These are phyloP conservation scores for Scutellaria baicalensis DNA, from an alignment of 257 asterid species.

Conservation along the genomic window DNA sequence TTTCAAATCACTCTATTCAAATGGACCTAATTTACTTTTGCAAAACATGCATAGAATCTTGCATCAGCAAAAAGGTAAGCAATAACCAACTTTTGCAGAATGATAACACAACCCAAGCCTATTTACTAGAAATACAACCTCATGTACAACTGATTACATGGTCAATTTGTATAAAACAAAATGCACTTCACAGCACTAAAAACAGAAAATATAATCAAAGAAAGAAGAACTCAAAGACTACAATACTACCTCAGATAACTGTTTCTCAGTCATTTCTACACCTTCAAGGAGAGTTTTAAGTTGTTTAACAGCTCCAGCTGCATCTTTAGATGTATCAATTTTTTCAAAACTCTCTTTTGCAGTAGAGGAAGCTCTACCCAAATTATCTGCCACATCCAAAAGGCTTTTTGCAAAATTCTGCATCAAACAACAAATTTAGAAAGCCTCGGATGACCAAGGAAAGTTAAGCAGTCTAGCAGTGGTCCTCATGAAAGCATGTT, in stretches of 20 bases:
- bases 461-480: not conserved
- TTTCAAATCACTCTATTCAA: too few species aligned
- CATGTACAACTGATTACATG: not conserved
- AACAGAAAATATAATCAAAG: not conserved
- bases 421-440: conserved; percentile 7
- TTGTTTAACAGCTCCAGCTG: conserved; percentile 69
- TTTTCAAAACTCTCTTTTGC: conserved; percentile 78
- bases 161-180: not conserved
- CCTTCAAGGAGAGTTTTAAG: conserved; percentile 86
- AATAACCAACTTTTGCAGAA: not conserved
- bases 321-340: conserved; percentile 55
- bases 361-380: conserved; percentile 79
- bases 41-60: not conserved
- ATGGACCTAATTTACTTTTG: not conserved
- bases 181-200: not conserved
- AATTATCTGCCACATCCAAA: conserved; percentile 76
- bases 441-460: not conserved
- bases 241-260: conserved; percentile 89
- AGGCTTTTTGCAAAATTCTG: conserved; percentile 84
- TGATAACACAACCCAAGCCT: not conserved
- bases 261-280: conserved; percentile 98
- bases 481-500: not conserved
- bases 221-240: not conserved
- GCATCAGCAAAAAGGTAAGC: not conserved
- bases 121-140: not conserved